These are phyloP conservation scores for Neofusicoccum laricinum DNA, from an alignment of 2,329 filamentous ascomycete genomes.

Conservation along the genomic window DNA sequence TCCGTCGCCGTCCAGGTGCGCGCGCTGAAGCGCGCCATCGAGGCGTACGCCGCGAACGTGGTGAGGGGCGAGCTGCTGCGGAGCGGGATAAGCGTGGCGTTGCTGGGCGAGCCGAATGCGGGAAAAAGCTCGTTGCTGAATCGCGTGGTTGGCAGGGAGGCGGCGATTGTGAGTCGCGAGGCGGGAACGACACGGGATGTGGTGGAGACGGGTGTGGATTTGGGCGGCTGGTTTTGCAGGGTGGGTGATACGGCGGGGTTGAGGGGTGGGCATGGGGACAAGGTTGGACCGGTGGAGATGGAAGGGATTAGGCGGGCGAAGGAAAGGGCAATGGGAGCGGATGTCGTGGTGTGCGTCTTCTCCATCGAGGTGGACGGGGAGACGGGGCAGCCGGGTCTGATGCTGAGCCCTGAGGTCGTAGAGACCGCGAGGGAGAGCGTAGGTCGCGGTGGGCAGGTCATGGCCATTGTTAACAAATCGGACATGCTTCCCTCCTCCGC, in stretches of 20 bases:
- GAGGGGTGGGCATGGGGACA: slow-evolving; percentile 36
- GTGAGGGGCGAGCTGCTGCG: slow-evolving; percentile 79
- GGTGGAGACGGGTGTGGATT: slow-evolving; percentile 85
- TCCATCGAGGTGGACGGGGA: slow-evolving; percentile 58
- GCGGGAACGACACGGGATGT: slow-evolving; percentile 93
- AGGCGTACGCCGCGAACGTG: slow-evolving; percentile 70
- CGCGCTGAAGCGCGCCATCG: slow-evolving; percentile 61
- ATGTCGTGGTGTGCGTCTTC: slow-evolving; percentile 77
- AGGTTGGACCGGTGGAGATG: slow-evolving; percentile 72
- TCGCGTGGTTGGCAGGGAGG: slow-evolving; percentile 82
- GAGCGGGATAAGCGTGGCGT: slow-evolving; percentile 78
- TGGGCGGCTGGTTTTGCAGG: slow-evolving; percentile 87
- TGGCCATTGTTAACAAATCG: slow-evolving; percentile 61
- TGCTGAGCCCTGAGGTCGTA: slow-evolving; percentile 56
- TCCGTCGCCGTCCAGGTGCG: slow-evolving; percentile 67
- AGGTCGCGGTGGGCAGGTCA: slow-evolving; percentile 49
- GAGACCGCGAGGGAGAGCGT: slow-evolving; percentile 52
- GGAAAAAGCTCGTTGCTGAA: slow-evolving; percentile 96
- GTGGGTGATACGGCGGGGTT: slow-evolving; percentile 94
- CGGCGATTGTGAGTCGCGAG: slow-evolving; percentile 90
- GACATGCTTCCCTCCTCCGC: slow-evolving; percentile 48
- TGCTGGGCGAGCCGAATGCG: slow-evolving; percentile 88
- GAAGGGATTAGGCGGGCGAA: slow-evolving; percentile 89
- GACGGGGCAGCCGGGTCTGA: slow-evolving; percentile 28
- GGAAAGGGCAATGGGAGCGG: slow-evolving; percentile 74